phyloP scores from a whole-genome alignment of 331 rosid species.

The Quercus phellos region DNA sequence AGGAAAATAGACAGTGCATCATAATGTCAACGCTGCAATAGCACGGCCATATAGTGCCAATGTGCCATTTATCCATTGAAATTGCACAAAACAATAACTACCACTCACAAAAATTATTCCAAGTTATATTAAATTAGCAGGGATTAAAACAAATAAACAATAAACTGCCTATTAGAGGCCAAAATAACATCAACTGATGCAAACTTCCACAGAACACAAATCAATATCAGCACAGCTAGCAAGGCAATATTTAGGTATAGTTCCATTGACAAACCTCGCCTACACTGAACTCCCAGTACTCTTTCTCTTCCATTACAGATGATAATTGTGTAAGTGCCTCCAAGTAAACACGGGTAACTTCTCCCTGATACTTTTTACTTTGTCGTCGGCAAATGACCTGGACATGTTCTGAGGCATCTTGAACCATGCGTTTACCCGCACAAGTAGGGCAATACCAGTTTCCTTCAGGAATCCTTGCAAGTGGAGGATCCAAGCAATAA shows the following conservation, averaged over 20 bases:
- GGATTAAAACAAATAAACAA: not conserved
- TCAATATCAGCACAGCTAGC: slow-evolving; percentile 1
- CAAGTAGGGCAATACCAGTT: slow-evolving; percentile 99
- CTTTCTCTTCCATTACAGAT: slow-evolving; percentile 75
- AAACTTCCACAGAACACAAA: not conserved
- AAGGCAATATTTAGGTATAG: slow-evolving; percentile 17
- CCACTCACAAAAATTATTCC: no score
- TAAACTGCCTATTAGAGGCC: not conserved
- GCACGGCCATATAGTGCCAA: not conserved
- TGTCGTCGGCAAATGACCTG: slow-evolving; percentile 35
- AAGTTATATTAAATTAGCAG: no score
- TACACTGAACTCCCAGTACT: slow-evolving; percentile 74
- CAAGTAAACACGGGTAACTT: slow-evolving; percentile 58
- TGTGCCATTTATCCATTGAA: not conserved
- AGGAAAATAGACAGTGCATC: not conserved
- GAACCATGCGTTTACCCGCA: slow-evolving; percentile 51
- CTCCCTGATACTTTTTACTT: slow-evolving; percentile 68
- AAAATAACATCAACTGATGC: not conserved
- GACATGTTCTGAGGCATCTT: slow-evolving; percentile 35
- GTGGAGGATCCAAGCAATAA: slow-evolving; percentile 97
- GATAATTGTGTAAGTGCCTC: slow-evolving; percentile 66
- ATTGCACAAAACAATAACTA: no score
- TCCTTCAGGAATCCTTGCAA: slow-evolving; percentile 97
- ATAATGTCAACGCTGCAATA: not conserved
- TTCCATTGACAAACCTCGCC: slow-evolving; percentile 62